Evolutionary conservation across 164 flowering plant genomes (phyloP), one percentile per base, ranked within the genome.

Genomic region (Vitis cinerea): DNA sequence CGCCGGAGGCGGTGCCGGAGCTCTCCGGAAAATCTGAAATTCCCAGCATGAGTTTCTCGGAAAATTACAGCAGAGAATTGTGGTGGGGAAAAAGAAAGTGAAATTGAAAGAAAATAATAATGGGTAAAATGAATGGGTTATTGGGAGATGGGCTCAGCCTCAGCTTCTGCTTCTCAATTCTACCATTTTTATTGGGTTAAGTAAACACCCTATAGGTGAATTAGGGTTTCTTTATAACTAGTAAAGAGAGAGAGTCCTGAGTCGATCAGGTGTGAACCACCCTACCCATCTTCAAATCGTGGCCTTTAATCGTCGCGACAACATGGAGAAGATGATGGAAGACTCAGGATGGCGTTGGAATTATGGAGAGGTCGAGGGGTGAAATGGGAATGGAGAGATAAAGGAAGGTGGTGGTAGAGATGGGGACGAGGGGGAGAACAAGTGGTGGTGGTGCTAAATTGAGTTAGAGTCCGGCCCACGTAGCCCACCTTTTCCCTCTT

Each of bases 21-120:
- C 54, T 66, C 62, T 64, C 78, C 66, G 64, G 78, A 8, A 15
- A 37, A 54, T 61, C 57, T 12, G 71, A 66, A 52, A 11, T 47
- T 61, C 67, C 81, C 72, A 71, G 58, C 67, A 68, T 58, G 31
- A 58, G 16, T 51, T 53, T 14, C 23, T 49, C 29, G 62, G 23
- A 14, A 16, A 23, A 19, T 27, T 58, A 47, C 65, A 69, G 56
- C 30, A 14, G 27, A 61, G 4, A 69, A 52, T 19, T 57, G 7
- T 47, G 53, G 12, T 10, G 19, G 14, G 13, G 14, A 7, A 10
- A 61, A 17, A 51, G 44, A 6, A 27, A 65, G 29, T 14, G 17
- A 65, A 65, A 51, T 37, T 37, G 44, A 37, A 37, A 37, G 44
- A 37, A 37, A 37, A 37, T 37, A 37, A 37, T 37, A 37, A 37